phyloP scores from a whole-genome alignment of 371 early-diverging fungal species.

The Batkoa obscura region DNA sequence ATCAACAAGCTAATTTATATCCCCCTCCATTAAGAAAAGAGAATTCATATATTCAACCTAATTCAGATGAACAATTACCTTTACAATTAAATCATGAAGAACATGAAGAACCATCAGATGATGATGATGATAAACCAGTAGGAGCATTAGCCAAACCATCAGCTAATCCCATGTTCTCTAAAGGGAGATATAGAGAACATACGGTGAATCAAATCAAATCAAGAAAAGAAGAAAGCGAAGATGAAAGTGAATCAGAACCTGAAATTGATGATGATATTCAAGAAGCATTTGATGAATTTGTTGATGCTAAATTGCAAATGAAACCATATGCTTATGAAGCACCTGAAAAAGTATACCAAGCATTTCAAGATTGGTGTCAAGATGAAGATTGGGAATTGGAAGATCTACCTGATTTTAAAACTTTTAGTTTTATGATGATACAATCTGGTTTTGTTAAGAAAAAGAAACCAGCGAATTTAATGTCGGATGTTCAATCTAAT shows the following conservation, averaged over 20 bases:
- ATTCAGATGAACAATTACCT: neutral
- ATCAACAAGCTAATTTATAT: too few relatives aligned
- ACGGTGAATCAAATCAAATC: slow-evolving; percentile 3
- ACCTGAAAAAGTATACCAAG: slow-evolving; percentile 1
- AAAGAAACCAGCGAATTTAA: neutral
- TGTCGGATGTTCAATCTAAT: neutral
- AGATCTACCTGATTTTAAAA: neutral
- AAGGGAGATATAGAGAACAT: slow-evolving; percentile 4
- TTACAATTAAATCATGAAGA: too few relatives aligned
- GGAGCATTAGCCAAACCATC: neutral
- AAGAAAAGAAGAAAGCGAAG: neutral
- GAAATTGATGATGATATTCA: slow-evolving; percentile 2
- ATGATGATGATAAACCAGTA: slow-evolving; percentile 4
- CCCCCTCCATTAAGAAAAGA: neutral
- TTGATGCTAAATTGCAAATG: slow-evolving; percentile 4
- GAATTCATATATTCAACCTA: neutral
- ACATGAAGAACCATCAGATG: neutral
- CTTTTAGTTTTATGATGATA: slow-evolving; percentile 2
- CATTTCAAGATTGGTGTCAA: slow-evolving; percentile 2
- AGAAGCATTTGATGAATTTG: slow-evolving; percentile 7
- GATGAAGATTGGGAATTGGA: neutral
- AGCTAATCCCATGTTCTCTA: slow-evolving; percentile 4
- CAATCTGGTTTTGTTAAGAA: slow-evolving; percentile 7
- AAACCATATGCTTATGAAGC: slow-evolving; percentile 5
- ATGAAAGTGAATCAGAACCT: slow-evolving; percentile 4